Evolutionary conservation across 768 basidiomycete genomes (phyloP).

Genomic region (Trametopsis cervina): DNA sequence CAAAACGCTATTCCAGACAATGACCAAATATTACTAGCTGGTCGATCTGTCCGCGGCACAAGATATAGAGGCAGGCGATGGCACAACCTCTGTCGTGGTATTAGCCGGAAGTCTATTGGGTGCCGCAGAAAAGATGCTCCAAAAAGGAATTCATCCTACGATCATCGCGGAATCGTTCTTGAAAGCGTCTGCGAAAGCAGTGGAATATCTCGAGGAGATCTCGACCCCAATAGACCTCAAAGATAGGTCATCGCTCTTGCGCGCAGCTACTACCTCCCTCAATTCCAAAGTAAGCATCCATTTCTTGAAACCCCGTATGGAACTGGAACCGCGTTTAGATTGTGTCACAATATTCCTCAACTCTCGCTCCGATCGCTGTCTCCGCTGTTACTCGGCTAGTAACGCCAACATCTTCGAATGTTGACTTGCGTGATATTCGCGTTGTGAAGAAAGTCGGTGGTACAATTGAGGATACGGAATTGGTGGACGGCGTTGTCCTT

Average conservation of each 20-base stretch:
- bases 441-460: constrained; percentile 98
- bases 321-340: constrained; percentile 46
- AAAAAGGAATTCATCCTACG: constrained; percentile 96
- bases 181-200: constrained; percentile 85
- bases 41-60: constrained; percentile 97
- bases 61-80: constrained; percentile 97
- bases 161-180: constrained; percentile 95
- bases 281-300: constrained; percentile 78
- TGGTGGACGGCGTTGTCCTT: constrained; percentile 94
- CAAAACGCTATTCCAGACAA: background rate
- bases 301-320: background rate
- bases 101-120: constrained; percentile 89
- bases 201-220: constrained; percentile 90
- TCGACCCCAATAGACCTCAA: constrained; percentile 87
- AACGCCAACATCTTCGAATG: constrained; percentile 84
- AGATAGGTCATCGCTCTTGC: constrained; percentile 77
- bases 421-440: constrained; percentile 93
- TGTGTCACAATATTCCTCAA: constrained; percentile 98
- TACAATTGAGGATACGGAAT: constrained; percentile 97
- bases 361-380: constrained; percentile 98
- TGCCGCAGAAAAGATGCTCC: constrained; percentile 94
- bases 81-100: constrained; percentile 96
- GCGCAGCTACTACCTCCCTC: constrained; percentile 90
- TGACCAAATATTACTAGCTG: constrained; percentile 43
- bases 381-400: constrained; percentile 88